phyloP scores from a whole-genome alignment of 495 filamentous ascomycete species.

The Pyronema domesticum region DNA sequence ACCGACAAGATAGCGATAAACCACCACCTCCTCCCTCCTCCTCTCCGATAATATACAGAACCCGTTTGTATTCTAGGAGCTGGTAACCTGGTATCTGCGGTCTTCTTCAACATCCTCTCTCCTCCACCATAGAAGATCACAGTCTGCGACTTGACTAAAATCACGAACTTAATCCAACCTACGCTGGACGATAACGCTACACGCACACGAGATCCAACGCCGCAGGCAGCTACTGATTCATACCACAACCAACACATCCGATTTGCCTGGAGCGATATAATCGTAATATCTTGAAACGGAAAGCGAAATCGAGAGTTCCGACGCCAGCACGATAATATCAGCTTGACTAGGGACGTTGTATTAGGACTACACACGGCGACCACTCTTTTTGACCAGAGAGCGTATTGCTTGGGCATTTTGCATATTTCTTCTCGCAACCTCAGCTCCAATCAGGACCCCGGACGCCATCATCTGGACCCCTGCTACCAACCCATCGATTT shows the following conservation, averaged over 20 bases:
- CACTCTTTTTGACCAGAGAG: no score
- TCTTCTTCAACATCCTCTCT: constrained; percentile 2
- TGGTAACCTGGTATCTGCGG: background rate
- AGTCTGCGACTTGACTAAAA: constrained; percentile 1
- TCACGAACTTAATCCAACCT: background rate
- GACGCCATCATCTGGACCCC: background rate
- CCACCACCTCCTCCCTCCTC: background rate
- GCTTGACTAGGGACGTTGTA: no score
- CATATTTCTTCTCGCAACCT: background rate
- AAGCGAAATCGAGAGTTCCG: no score
- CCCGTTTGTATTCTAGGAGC: constrained; percentile 1
- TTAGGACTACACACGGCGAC: no score
- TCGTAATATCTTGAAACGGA: no score
- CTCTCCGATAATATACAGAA: constrained; percentile 3
- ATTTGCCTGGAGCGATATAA: no score
- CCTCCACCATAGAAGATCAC: background rate
- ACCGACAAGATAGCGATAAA: background rate
- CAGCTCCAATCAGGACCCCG: background rate
- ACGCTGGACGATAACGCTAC: background rate
- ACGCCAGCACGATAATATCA: background rate
- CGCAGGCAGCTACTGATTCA: no score
- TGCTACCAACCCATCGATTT: background rate
- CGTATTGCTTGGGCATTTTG: background rate
- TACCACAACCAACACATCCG: no score
- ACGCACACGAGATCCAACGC: background rate